Evolutionary conservation across 2,329 filamentous ascomycete genomes (phyloP).

Genomic region (Aspergillus niger): DNA sequence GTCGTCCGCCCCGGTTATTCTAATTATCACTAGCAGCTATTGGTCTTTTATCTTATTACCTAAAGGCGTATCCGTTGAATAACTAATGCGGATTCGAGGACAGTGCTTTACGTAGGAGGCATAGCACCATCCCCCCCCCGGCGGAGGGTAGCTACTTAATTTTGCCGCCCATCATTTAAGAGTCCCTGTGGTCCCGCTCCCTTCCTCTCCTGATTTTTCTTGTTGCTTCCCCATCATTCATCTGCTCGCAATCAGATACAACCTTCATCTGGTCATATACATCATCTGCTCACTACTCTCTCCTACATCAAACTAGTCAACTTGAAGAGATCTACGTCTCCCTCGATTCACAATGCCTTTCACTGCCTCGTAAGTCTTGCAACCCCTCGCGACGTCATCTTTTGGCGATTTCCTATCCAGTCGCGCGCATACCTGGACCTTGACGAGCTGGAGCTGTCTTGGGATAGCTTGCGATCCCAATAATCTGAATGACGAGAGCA

Average conservation of each 20-base stretch:
- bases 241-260: neutral
- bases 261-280: neutral
- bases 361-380: conserved; percentile 50
- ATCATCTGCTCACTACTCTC: neutral
- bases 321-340: conserved; percentile 24
- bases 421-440: neutral
- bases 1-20: neutral
- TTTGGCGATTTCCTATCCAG: neutral
- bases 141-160: conserved; percentile 5
- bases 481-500: neutral
- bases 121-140: neutral
- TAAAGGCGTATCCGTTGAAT: neutral
- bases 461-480: neutral
- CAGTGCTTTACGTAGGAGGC: conserved; percentile 3
- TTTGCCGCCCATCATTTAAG: conserved; percentile 10
- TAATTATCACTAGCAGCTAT: neutral
- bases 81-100: neutral
- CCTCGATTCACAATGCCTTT: conserved; percentile 49
- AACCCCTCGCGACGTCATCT: neutral
- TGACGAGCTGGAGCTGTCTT: neutral
- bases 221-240: conserved; percentile 1
- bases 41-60: neutral
- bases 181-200: conserved; percentile 8
- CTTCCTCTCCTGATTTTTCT: neutral
- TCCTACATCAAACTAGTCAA: conserved; percentile 15